Base-by-base conservation (phyloP, 1,284 basidiomycete genomes). In the Caloboletus inedulis region DNA sequence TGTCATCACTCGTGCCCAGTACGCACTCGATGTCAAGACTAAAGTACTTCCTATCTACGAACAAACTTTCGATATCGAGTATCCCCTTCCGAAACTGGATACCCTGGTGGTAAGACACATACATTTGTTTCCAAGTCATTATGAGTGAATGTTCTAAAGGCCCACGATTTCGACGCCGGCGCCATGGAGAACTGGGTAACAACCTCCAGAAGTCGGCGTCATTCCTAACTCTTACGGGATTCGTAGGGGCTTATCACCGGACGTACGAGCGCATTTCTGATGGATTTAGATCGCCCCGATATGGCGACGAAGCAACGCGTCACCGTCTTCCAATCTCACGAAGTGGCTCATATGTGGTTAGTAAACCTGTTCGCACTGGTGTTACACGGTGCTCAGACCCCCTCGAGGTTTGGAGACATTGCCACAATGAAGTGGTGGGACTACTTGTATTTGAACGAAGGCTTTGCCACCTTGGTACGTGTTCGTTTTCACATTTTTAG, bases 381-480 rank as follows among this genome's bases (percentile, higher is more conserved):
- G 39, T 47, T 40, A 27, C 47, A 18, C 59, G 23, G 30, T 33
- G 13, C 43, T 48, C 16, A 53, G 52, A 37, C 33, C 29, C 35
- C 13, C 34, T 47, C 73, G 13, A 71, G 88, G 89, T 94, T 94
- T 64, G 91, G 92, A 43, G 87, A 95, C 69, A 91, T 94, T 62
- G 88, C 90, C 16, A 96, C 92, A 1, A 94, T 94, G 89, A 82
- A 84, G 62, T 97, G 92, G 92, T 96, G 94, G 93, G 88, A 92
- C 61, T 89, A 91, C 70, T 76, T 94, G 41, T 94, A 88, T 68
- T 75, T 94, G 64, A 93, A 93, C 58, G 87, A 90, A 84, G 91
- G 93, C 19, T 98, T 98, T 68, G 95, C 95, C 3, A 88, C 86
- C 19, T 65, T 89, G 73, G 86, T 87, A 59, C 33, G 81, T 71